These are phyloP conservation scores for Aspergillus sojae DNA, from an alignment of 2,329 filamentous ascomycete genomes.

Conservation along the genomic window DNA sequence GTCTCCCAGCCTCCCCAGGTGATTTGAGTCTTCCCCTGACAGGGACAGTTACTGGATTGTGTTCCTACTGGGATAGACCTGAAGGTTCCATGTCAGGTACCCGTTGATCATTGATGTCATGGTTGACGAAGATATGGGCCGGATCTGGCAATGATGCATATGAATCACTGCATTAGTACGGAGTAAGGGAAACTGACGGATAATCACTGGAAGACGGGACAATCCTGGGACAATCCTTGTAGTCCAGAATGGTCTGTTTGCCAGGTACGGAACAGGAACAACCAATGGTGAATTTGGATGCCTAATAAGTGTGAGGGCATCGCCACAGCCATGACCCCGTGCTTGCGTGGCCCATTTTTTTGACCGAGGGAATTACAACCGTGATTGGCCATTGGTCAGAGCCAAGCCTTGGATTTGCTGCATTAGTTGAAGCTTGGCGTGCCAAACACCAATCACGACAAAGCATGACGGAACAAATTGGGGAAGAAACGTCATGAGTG, in stretches of 20 bases:
- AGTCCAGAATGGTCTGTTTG: not conserved
- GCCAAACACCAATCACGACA: slow-evolving; percentile 5
- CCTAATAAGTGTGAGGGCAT: slow-evolving; percentile 7
- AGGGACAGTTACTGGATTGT: not conserved
- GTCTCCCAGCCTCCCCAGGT: not conserved
- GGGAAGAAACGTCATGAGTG: slow-evolving; percentile 5
- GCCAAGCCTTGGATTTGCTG: slow-evolving; percentile 20
- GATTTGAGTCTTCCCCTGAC: not conserved
- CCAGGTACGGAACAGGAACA: slow-evolving; percentile 1
- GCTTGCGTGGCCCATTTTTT: slow-evolving; percentile 23
- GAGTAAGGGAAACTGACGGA: not conserved
- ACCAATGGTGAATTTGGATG: slow-evolving; percentile 11
- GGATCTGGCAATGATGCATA: not conserved
- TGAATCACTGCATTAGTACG: not conserved
- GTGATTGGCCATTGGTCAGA: slow-evolving; percentile 9
- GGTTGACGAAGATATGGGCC: not conserved
- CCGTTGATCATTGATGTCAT: slow-evolving; percentile 1
- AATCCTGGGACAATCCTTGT: not conserved
- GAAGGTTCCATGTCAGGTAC: not conserved
- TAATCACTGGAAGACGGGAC: not conserved
- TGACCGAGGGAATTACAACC: too few relatives aligned
- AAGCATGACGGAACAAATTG: not conserved
- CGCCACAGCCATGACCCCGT: slow-evolving; percentile 5
- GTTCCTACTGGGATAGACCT: too few relatives aligned
- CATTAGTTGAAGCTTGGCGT: slow-evolving; percentile 27